Evolutionary conservation across 140 eudicot genomes (phyloP).

Genomic region (Oenanthe javanica): DNA sequence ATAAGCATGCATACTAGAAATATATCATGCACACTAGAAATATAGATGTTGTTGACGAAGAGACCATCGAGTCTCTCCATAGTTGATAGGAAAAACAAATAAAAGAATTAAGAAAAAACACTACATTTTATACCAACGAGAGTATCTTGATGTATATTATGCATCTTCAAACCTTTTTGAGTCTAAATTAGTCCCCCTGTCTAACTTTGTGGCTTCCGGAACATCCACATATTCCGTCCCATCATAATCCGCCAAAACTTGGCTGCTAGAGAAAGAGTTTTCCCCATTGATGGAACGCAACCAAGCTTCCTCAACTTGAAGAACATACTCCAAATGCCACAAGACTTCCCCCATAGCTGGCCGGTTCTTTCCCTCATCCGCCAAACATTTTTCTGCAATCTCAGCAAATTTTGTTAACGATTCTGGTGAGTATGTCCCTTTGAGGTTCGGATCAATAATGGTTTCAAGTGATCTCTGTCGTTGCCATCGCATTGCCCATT

Average conservation of each 20-base stretch:
- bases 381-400: constrained; percentile 46
- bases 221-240: constrained; percentile 9
- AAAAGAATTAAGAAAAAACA: background rate
- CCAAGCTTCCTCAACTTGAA: constrained; percentile 48
- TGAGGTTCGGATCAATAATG: constrained; percentile 28
- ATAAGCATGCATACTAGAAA: background rate
- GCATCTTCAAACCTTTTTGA: constrained; percentile 1
- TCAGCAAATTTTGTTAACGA: constrained; percentile 32
- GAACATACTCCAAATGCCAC: constrained; percentile 44
- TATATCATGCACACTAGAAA: background rate
- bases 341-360: constrained; percentile 48
- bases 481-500: constrained; percentile 46
- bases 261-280: constrained; percentile 14
- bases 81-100: background rate
- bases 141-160: background rate
- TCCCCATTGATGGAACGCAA: constrained; percentile 17
- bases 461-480: constrained; percentile 25
- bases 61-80: background rate
- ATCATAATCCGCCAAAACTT: background rate
- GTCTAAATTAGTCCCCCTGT: constrained; percentile 1
- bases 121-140: background rate
- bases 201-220: background rate
- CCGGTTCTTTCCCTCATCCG: constrained; percentile 38
- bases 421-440: constrained; percentile 20
- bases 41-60: background rate